Conservation (phyloP, 305 asterid genomes). For the Fraxinus dipetala region DNA sequence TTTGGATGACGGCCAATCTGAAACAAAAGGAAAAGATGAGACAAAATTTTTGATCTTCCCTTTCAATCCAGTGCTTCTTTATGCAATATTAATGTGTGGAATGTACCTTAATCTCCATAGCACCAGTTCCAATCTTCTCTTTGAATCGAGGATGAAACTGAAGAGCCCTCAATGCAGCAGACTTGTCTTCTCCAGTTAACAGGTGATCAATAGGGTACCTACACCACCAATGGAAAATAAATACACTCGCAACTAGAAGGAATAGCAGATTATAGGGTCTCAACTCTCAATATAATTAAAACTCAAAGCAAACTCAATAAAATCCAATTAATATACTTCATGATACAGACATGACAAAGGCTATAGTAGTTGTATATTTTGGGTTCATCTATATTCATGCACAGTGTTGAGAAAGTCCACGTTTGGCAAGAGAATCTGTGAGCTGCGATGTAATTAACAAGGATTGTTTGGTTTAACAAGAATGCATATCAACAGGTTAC, state of each 20-base stretch:
- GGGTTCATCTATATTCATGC: background rate
- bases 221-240: constrained; percentile 15
- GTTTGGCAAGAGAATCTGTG: background rate
- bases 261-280: background rate
- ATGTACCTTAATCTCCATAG: constrained; percentile 66
- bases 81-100: background rate
- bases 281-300: background rate
- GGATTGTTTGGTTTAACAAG: background rate
- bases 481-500: background rate
- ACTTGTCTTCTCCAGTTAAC: constrained; percentile 57
- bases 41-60: background rate
- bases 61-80: background rate
- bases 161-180: constrained; percentile 55
- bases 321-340: background rate
- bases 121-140: constrained; percentile 68
- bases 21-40: constrained; percentile 13
- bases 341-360: background rate
- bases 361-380: background rate
- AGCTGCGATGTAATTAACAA: background rate
- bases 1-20: constrained; percentile 75
- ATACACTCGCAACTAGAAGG: background rate
- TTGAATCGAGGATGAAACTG: constrained; percentile 65
- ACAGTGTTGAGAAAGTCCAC: background rate
- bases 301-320: background rate
- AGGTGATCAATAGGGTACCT: constrained; percentile 51